Percentiles rank a stretch among this genome's conserved stretches.
phyloP scores from a whole-genome alignment of 2,329 filamentous ascomycete species.

The Malbranchea zuffiana region DNA sequence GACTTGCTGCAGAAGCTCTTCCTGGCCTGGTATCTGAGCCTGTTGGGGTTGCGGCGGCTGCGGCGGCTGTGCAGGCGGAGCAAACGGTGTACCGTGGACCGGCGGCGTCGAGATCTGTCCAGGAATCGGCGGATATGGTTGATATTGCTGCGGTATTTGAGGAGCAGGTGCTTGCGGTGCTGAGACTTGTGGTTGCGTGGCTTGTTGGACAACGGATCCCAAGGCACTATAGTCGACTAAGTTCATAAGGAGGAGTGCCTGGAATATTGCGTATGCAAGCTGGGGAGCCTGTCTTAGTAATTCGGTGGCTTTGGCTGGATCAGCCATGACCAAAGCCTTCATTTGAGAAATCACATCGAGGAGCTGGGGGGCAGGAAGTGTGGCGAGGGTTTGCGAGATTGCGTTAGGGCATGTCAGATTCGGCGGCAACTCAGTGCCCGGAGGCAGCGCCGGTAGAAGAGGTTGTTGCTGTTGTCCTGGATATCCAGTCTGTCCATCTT shows the following conservation, averaged over 20 bases:
- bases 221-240: slow-evolving; percentile 79
- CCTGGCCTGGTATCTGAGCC: slow-evolving; percentile 46
- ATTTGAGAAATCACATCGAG: slow-evolving; percentile 90
- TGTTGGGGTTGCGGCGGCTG: slow-evolving; percentile 33
- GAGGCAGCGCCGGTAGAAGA: slow-evolving; percentile 65
- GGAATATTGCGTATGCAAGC: slow-evolving; percentile 88
- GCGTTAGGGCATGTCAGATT: slow-evolving; percentile 78
- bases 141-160: slow-evolving; percentile 28
- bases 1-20: slow-evolving; percentile 68
- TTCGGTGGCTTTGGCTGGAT: slow-evolving; percentile 74
- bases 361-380: slow-evolving; percentile 75
- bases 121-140: slow-evolving; percentile 28
- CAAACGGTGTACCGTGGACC: slow-evolving; percentile 32
- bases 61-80: slow-evolving; percentile 32
- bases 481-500: slow-evolving; percentile 27
- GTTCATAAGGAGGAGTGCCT: slow-evolving; percentile 83
- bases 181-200: slow-evolving; percentile 32
- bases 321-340: slow-evolving; percentile 74
- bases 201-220: slow-evolving; percentile 63
- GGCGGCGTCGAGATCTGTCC: slow-evolving; percentile 45
- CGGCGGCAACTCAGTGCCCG: slow-evolving; percentile 71
- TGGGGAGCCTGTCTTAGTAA: slow-evolving; percentile 83
- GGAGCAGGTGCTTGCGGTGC: slow-evolving; percentile 30
- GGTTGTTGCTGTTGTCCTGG: slow-evolving; percentile 39
- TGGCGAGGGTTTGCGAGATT: slow-evolving; percentile 81